Evolutionary conservation across 1,284 basidiomycete genomes (phyloP), one percentile per base, ranked within the genome.

Genomic region (Leccinum fuscescens): DNA sequence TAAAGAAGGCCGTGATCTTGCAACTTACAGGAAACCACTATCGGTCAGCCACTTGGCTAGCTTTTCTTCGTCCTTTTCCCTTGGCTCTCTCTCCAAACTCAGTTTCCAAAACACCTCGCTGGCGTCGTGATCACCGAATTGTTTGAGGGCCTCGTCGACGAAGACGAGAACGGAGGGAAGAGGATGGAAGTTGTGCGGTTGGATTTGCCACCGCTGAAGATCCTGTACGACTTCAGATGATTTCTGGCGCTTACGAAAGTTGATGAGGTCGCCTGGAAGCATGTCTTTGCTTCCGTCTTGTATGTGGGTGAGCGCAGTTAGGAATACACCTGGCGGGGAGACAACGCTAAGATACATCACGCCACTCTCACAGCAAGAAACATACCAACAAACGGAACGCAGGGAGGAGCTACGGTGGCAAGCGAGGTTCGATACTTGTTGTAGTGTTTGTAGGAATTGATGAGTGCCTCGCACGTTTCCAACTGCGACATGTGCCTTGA

Each of bases 261-360:
- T 93, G 78, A 93, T 86, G 63, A 92, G 79, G 55, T 83, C 75
- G 46, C 82, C 83, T 3, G 82, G 79, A 0, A 86, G 74, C 50
- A 80, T 78, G 72, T 93, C 86, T 62, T 88, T 86, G 67, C 90
- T 92, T 14, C 92, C 92, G 64, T 94, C 92, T 73, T 92, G 89
- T 71, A 93, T 92, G 72, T 93, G 92, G 0, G 89, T 92, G 61
- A 93, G 79, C 49, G 88, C 86, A 1, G 90, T 90, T 27, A 93
- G 77, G 73, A 92, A 92, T 22, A 92, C 87, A 54, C 91, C 89
- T 90, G 24, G 2, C 33, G 1, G 12, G 12, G 5, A 31, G 3
- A 42, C 2, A 15, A n/a, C 14, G 22, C 15, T 62, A 51, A 65
- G 58, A 52, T 7, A 57, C 15, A n/a, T n/a, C 15, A 22, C 15